Conservation (phyloP, 2,329 filamentous ascomycete genomes). For the Penicillium frequentans region DNA sequence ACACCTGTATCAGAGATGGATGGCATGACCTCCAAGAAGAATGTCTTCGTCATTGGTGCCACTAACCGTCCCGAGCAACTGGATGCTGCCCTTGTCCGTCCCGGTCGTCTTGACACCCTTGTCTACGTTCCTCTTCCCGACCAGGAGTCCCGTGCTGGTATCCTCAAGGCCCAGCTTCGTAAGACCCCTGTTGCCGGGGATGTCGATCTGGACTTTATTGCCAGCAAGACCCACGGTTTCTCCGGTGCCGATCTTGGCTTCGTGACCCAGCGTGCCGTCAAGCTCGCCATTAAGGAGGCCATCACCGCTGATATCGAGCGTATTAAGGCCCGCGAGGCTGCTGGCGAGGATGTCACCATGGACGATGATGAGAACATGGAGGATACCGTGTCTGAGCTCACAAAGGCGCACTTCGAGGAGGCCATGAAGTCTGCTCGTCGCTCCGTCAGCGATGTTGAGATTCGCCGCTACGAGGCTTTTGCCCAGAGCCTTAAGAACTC, state of each 20-base stretch:
- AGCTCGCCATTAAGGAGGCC: constrained; percentile 98
- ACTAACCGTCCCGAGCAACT: constrained; percentile 99
- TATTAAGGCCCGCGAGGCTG: constrained; percentile 81
- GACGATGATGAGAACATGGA: constrained; percentile 65
- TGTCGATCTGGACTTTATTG: constrained; percentile 87
- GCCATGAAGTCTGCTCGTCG: constrained; percentile 93
- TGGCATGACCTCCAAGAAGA: constrained; percentile 99
- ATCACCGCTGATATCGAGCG: constrained; percentile 88
- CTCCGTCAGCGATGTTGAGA: constrained; percentile 95
- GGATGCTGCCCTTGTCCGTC: constrained; percentile 95
- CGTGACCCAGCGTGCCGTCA: constrained; percentile 97
- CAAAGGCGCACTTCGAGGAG: constrained; percentile 96
- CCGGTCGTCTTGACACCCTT: constrained; percentile 95
- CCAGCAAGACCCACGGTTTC: constrained; percentile 96
- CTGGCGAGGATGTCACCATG: constrained; percentile 74
- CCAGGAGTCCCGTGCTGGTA: constrained; percentile 81
- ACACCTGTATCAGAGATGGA: constrained; percentile 76
- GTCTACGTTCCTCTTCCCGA: constrained; percentile 98
- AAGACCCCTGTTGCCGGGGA: constrained; percentile 92
- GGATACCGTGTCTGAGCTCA: constrained; percentile 93
- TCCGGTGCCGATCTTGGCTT: constrained; percentile 99
- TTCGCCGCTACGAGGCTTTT: constrained; percentile 96
- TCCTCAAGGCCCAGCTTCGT: constrained; percentile 92
- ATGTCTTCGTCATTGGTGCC: constrained; percentile 98
- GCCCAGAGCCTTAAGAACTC: constrained; percentile 99